These are phyloP conservation scores for Alternaria sp. DNA, from an alignment of 2,329 filamentous ascomycete genomes.

Conservation along the genomic window DNA sequence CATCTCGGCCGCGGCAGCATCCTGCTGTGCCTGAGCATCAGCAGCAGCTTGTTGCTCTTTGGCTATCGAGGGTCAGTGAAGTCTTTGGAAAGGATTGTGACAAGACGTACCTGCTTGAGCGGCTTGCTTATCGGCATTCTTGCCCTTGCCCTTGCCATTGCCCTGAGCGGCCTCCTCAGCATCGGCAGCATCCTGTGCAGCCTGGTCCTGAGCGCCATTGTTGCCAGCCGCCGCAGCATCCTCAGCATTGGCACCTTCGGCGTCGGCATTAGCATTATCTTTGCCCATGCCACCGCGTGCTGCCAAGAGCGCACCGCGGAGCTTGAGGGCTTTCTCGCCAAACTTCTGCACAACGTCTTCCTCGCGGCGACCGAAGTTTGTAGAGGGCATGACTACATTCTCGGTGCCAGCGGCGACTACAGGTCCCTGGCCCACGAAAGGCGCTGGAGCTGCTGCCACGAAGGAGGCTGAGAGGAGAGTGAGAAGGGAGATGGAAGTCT, in stretches of 20 bases:
- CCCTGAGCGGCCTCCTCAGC: slow-evolving; percentile 8
- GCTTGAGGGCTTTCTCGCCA: slow-evolving; percentile 33
- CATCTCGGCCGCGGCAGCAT: slow-evolving; percentile 1
- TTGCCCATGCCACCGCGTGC: slow-evolving; percentile 21
- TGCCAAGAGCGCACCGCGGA: slow-evolving; percentile 34
- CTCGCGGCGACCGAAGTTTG: slow-evolving; percentile 32
- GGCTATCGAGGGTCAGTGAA: slow-evolving; percentile 1
- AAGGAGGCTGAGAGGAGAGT: slow-evolving; percentile 44
- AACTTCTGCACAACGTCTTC: slow-evolving; percentile 28
- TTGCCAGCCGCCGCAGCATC: slow-evolving; percentile 5
- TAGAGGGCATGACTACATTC: slow-evolving; percentile 28
- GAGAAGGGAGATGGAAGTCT: slow-evolving; percentile 41
- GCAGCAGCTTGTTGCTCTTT: slow-evolving; percentile 12
- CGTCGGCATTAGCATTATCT: slow-evolving; percentile 13
- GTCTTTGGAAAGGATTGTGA: neutral
- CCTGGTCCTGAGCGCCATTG: slow-evolving; percentile 11
- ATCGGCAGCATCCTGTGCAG: slow-evolving; percentile 11
- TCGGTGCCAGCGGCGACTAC: slow-evolving; percentile 32
- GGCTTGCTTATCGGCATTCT: slow-evolving; percentile 8
- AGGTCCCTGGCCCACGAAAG: slow-evolving; percentile 38
- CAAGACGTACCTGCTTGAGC: slow-evolving; percentile 1
- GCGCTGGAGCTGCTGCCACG: slow-evolving; percentile 40
- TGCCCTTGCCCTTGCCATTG: slow-evolving; percentile 13
- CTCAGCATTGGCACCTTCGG: slow-evolving; percentile 2
- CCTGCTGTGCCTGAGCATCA: neutral